These are phyloP conservation scores for Arctium minus DNA, from an alignment of 129 eudicot genomes.

Conservation along the genomic window DNA sequence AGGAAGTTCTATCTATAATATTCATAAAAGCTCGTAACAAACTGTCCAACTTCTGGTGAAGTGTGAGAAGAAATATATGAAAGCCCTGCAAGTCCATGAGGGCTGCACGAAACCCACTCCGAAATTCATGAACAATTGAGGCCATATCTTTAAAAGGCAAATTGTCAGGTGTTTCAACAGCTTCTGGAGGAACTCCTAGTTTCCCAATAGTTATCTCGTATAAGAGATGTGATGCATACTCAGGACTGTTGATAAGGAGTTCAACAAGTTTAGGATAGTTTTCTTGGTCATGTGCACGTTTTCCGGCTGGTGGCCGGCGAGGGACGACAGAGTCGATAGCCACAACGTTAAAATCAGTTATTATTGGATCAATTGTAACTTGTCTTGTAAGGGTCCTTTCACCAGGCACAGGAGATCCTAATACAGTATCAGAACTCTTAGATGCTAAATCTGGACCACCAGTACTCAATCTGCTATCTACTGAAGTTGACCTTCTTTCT, in stretches of 20 bases:
- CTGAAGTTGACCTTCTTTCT: constrained; percentile 85
- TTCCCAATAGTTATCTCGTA: constrained; percentile 80
- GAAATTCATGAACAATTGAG: constrained; percentile 62
- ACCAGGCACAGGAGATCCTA: constrained; percentile 57
- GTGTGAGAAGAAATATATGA: constrained; percentile 87
- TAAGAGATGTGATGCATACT: constrained; percentile 67
- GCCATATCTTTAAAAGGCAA: constrained; percentile 41
- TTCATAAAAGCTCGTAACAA: constrained; percentile 57
- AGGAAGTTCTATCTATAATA: constrained; percentile 46
- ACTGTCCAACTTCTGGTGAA: constrained; percentile 80
- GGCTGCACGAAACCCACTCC: constrained; percentile 88
- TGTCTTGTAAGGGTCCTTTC: constrained; percentile 48
- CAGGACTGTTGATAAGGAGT: constrained; percentile 82
- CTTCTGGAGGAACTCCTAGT: constrained; percentile 57
- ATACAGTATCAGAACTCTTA: constrained; percentile 46
- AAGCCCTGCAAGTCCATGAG: constrained; percentile 91
- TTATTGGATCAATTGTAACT: constrained; percentile 41
- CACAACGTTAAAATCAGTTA: constrained; percentile 54
- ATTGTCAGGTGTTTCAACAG: constrained; percentile 29
- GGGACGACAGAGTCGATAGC: constrained; percentile 98
- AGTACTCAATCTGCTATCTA: constrained; percentile 59
- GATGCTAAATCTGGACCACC: constrained; percentile 51
- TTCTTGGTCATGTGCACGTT: constrained; percentile 79
- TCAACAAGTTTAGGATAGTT: constrained; percentile 91
- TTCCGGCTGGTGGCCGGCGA: constrained; percentile 95